These are phyloP conservation scores for Candida germanica DNA, from an alignment of 805 yeast species.

Conservation along the genomic window DNA sequence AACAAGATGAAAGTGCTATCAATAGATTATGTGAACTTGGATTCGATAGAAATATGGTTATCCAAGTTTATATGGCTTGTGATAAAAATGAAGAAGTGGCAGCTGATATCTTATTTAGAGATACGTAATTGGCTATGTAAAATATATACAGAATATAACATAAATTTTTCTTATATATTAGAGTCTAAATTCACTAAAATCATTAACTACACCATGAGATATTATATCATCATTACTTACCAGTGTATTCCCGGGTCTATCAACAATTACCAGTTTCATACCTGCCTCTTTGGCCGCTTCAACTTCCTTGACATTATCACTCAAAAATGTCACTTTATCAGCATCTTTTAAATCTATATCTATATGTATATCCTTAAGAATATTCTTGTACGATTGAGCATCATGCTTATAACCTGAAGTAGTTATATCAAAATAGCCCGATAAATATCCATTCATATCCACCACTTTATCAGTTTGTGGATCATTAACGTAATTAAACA, in stretches of 20 bases:
- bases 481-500: conserved; percentile 61
- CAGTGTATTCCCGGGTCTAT: conserved; percentile 72
- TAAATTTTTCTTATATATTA: no score
- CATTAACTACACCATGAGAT: conserved; percentile 19
- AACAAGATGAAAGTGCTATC: conserved; percentile 87
- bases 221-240: conserved; percentile 34
- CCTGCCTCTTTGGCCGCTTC: conserved; percentile 72
- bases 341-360: conserved; percentile 18
- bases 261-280: conserved; percentile 53
- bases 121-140: conserved; percentile 26
- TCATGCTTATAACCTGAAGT: conserved; percentile 75
- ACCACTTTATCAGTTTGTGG: conserved; percentile 19
- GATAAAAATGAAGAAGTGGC: conserved; percentile 97
- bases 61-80: conserved; percentile 95
- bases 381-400: conserved; percentile 53
- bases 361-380: conserved; percentile 42
- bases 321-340: conserved; percentile 55
- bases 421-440: conserved; percentile 80
- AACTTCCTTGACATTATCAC: conserved; percentile 79
- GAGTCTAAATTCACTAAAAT: conserved; percentile 5
- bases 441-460: conserved; percentile 53
- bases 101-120: conserved; percentile 80
- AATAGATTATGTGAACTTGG: conserved; percentile 88
- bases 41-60: conserved; percentile 80
- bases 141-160: no score